Evolutionary conservation across 2,329 filamentous ascomycete genomes (phyloP).

Genomic region (Penicillium vulpinum): DNA sequence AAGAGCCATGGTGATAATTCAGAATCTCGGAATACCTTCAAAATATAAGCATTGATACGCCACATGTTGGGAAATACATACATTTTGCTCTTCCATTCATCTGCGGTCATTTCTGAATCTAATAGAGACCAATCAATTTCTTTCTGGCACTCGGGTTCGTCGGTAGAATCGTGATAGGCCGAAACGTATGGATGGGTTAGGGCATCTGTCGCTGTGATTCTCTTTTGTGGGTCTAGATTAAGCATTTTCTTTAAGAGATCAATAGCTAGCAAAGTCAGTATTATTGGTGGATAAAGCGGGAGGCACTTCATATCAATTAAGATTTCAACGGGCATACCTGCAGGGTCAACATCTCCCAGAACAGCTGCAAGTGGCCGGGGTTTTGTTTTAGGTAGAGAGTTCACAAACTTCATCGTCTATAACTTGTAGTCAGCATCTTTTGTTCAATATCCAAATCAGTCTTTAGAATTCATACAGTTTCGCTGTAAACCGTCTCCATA

Average conservation of each 20-base stretch:
- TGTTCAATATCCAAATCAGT: too few relatives aligned
- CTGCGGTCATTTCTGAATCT: conserved; percentile 90
- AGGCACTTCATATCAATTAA: neutral
- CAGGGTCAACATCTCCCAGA: neutral
- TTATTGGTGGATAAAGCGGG: neutral
- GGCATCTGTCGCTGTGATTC: conserved; percentile 80
- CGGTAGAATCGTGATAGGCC: conserved; percentile 92
- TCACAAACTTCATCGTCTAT: conserved; percentile 4
- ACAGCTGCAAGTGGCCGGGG: neutral
- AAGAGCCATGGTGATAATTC: conserved; percentile 6
- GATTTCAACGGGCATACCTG: neutral
- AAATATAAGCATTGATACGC: conserved; percentile 41
- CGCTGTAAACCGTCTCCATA: conserved; percentile 94
- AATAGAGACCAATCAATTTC: conserved; percentile 99
- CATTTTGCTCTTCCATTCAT: conserved; percentile 99
- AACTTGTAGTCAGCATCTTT: neutral
- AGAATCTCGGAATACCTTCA: conserved; percentile 10
- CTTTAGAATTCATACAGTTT: conserved; percentile 60
- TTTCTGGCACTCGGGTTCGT: conserved; percentile 90
- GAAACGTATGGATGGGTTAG: conserved; percentile 88
- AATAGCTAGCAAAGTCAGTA: conserved; percentile 68
- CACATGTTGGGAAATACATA: neutral
- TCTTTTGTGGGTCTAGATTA: conserved; percentile 92
- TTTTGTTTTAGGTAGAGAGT: conserved; percentile 2
- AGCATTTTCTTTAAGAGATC: conserved; percentile 94